Percentiles rank a stretch among this genome's conserved stretches.
Evolutionary conservation across 2,329 filamentous ascomycete genomes (phyloP).

Genomic region (Fusarium camptoceras): DNA sequence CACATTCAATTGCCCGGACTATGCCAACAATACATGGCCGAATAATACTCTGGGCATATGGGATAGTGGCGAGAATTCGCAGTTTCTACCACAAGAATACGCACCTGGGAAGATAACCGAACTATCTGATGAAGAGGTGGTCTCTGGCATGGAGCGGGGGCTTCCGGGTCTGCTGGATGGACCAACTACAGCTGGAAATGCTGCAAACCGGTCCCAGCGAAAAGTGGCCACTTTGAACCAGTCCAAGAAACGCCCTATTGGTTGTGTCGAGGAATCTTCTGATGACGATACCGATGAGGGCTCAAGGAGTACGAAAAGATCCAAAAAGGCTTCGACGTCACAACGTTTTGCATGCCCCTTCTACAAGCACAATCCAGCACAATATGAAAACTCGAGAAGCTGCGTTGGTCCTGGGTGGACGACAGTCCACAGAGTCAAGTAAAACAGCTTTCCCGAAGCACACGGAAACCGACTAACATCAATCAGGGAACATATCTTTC

Average conservation of each 20-base stretch:
- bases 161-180: neutral
- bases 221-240: neutral
- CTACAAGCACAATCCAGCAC: conserved; percentile 30
- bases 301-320: neutral
- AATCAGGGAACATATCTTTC: conserved; percentile 30
- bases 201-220: neutral
- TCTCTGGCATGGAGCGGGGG: neutral
- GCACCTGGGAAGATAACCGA: conserved; percentile 5
- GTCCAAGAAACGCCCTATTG: conserved; percentile 9
- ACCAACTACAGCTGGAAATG: neutral
- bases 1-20: neutral
- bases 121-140: conserved; percentile 12
- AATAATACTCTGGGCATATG: conserved; percentile 1
- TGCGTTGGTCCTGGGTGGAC: conserved; percentile 34
- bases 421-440: conserved; percentile 33
- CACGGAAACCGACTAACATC: neutral
- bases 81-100: neutral
- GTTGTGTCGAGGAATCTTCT: conserved; percentile 11
- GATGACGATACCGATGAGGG: neutral
- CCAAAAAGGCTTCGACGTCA: neutral
- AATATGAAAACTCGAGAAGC: conserved; percentile 15
- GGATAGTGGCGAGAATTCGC: neutral
- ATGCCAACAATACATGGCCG: neutral
- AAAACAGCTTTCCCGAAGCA: neutral
- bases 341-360: conserved; percentile 34